Conservation (phyloP, 1,284 basidiomycete genomes). For the Sutorius eximius region DNA sequence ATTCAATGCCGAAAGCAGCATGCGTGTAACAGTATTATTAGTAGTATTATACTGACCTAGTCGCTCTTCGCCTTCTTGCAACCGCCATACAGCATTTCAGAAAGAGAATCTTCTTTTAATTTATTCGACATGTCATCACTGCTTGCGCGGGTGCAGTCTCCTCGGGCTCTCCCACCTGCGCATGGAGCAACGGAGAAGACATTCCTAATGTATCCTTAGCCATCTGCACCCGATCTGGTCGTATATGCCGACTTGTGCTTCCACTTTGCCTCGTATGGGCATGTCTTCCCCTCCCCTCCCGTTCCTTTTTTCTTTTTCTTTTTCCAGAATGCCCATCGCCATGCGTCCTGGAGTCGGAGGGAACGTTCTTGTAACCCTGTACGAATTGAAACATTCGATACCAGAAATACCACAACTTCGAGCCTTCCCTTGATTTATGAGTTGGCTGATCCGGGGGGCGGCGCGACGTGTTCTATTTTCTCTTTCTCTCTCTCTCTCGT, state of each 20-base stretch:
- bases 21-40: conserved; percentile 37
- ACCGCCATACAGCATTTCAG: conserved; percentile 19
- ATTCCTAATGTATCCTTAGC: conserved; percentile 24
- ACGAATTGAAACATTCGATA: conserved; percentile 21
- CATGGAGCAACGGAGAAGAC: conserved; percentile 24
- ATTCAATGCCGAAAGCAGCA: conserved; percentile 19
- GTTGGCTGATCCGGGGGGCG: conserved; percentile 12
- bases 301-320: conserved; percentile 9
- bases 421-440: conserved; percentile 8
- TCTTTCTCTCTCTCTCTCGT: neutral
- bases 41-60: conserved; percentile 38
- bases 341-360: conserved; percentile 6
- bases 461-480: conserved; percentile 7
- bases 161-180: conserved; percentile 16
- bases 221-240: conserved; percentile 22
- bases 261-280: conserved; percentile 13
- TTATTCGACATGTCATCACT: conserved; percentile 23
- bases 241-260: conserved; percentile 18
- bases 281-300: conserved; percentile 1
- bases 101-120: conserved; percentile 18
- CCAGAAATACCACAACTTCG: conserved; percentile 13
- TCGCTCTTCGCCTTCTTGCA: conserved; percentile 33
- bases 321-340: conserved; percentile 9
- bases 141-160: conserved; percentile 27
- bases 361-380: conserved; percentile 18